phyloP scores from a whole-genome alignment of 371 early-diverging fungal genomes.

The Dichotomocladium elegans region DNA sequence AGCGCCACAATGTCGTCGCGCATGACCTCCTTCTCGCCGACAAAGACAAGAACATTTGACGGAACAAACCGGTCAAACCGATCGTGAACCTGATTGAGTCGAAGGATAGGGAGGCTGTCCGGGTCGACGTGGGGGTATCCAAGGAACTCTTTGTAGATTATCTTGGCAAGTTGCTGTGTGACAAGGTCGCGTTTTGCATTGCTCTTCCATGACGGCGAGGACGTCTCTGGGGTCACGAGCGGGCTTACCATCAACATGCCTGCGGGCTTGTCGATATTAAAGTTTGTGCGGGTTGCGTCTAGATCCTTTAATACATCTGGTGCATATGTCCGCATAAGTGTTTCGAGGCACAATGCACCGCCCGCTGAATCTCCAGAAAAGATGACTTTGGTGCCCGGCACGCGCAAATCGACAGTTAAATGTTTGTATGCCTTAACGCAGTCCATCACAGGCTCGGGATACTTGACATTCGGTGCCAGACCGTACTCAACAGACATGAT shows the following conservation, averaged over 20 bases:
- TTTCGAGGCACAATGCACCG: conserved; percentile 26
- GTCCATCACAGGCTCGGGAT: conserved; percentile 44
- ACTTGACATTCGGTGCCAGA: conserved; percentile 35
- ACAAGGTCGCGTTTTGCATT: conserved; percentile 28
- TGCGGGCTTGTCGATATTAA: conserved; percentile 23
- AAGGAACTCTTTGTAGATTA: conserved; percentile 34
- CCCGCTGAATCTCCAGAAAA: conserved; percentile 39
- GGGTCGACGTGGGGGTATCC: conserved; percentile 16
- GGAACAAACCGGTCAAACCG: conserved; percentile 28
- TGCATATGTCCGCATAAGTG: conserved; percentile 23
- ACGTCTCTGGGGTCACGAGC: conserved; percentile 22
- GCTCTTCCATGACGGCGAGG: conserved; percentile 24
- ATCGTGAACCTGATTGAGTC: conserved; percentile 10
- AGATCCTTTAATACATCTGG: conserved; percentile 16
- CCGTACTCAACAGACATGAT: conserved; percentile 53
- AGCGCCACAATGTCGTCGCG: conserved; percentile 30
- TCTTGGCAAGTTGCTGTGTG: conserved; percentile 10
- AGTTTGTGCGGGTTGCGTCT: conserved; percentile 21
- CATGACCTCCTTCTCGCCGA: conserved; percentile 37
- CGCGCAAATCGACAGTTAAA: conserved; percentile 27
- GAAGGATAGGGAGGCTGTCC: conserved; percentile 23
- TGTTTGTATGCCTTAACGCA: conserved; percentile 45
- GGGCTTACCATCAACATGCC: conserved; percentile 30
- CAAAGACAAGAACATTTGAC: conserved; percentile 24
- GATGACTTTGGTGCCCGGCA: conserved; percentile 31